phyloP scores from a whole-genome alignment of 768 basidiomycete genomes.

The Leccinum disarticulatum region DNA sequence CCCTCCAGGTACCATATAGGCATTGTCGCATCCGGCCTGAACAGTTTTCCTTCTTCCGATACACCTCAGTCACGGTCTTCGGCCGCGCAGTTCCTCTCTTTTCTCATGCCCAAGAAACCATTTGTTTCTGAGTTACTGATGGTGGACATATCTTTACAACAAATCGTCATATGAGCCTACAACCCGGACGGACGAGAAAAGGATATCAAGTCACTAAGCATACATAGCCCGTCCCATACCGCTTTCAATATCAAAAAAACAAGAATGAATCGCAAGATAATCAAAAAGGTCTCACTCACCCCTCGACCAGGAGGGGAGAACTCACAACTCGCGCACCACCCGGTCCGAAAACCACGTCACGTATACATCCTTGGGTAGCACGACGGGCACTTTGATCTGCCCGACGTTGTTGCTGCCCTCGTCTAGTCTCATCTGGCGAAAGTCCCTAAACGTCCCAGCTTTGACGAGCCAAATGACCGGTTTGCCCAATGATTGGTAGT shows the following conservation, averaged over 20 bases:
- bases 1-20: slow-evolving; percentile 44
- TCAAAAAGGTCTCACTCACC: not conserved
- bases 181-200: not conserved
- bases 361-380: not conserved
- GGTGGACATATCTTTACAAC: not conserved
- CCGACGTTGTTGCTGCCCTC: not conserved
- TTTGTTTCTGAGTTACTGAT: no score
- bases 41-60: slow-evolving; percentile 72
- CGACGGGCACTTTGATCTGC: not conserved
- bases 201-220: not conserved
- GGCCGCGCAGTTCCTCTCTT: slow-evolving; percentile 53
- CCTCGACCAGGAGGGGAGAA: not conserved
- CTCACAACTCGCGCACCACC: not conserved
- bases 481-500: not conserved
- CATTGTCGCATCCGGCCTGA: slow-evolving; percentile 66
- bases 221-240: not conserved
- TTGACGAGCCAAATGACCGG: not conserved
- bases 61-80: slow-evolving; percentile 44
- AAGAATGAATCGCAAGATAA: not conserved
- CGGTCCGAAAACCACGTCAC: not conserved
- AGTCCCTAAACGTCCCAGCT: not conserved
- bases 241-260: not conserved
- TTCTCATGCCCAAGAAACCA: slow-evolving; percentile 46
- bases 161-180: not conserved
- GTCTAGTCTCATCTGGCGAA: not conserved